Evolutionary conservation across 768 basidiomycete genomes (phyloP).

Genomic region (Termitomyces sp.): DNA sequence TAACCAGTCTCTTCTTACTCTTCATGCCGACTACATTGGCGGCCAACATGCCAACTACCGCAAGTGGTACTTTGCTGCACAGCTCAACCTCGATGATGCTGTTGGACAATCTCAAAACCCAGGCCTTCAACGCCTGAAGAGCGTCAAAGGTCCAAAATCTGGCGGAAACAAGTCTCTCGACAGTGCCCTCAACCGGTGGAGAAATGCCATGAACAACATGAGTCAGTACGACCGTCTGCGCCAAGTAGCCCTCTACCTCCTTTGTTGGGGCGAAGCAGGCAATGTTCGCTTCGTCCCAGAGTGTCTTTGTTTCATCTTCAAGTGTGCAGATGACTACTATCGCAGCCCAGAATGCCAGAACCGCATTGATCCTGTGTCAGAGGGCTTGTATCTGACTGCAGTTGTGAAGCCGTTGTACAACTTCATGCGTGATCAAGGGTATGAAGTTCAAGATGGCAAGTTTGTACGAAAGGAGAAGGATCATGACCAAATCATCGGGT

Average conservation of each 20-base stretch:
- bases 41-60: conserved; percentile 99
- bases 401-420: conserved; percentile 94
- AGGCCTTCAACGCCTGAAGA: conserved; percentile 83
- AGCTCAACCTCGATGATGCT: conserved; percentile 98
- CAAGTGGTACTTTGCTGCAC: conserved; percentile 99
- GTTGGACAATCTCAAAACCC: conserved; percentile 94
- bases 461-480: conserved; percentile 93
- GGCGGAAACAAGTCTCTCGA: conserved; percentile 76
- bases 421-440: conserved; percentile 96
- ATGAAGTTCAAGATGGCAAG: conserved; percentile 92
- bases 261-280: conserved; percentile 98
- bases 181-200: conserved; percentile 90
- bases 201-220: conserved; percentile 99
- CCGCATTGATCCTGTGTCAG: conserved; percentile 85
- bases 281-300: conserved; percentile 98
- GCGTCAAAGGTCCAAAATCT: conserved; percentile 61
- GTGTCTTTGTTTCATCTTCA: conserved; percentile 98
- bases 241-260: conserved; percentile 91
- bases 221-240: conserved; percentile 96
- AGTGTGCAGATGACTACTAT: conserved; percentile 99
- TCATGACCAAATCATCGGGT: conserved; percentile 95
- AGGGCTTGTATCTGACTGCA: conserved; percentile 87
- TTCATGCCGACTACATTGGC: conserved; percentile 98
- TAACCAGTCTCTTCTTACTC: conserved; percentile 89
- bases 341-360: conserved; percentile 98